Evolutionary conservation across 345 rosid genomes (phyloP).

Genomic region (Salix udensis): DNA sequence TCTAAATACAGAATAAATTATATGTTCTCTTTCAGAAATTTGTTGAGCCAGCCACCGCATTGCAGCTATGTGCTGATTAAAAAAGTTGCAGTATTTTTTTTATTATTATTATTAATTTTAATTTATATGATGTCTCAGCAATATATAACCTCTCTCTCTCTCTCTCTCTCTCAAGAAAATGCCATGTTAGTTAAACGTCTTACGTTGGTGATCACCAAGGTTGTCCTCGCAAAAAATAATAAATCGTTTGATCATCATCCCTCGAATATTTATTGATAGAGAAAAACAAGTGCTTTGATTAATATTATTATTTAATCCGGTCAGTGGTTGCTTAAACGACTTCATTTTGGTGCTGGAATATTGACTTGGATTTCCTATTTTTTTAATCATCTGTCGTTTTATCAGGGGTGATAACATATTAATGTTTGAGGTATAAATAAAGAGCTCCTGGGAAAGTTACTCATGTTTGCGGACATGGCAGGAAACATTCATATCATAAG

Average conservation of each 20-base stretch:
- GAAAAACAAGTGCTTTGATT: not conserved
- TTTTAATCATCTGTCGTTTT: not conserved
- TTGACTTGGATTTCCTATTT: not conserved
- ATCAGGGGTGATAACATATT: no score
- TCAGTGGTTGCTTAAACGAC: not conserved
- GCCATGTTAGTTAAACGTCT: not conserved
- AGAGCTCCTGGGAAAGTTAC: no score
- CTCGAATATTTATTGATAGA: not conserved
- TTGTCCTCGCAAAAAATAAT: not conserved
- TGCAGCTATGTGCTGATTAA: not conserved
- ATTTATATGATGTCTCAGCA: not conserved
- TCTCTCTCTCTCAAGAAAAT: not conserved
- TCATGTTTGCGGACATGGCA: no score
- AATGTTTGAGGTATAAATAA: no score
- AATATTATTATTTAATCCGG: not conserved
- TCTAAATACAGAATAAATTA: not conserved
- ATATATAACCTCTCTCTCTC: not conserved
- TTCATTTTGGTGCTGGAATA: not conserved
- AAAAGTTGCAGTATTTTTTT: not conserved
- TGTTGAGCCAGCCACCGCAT: not conserved
- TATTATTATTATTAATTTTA: not conserved
- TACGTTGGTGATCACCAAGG: not conserved
- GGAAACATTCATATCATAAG: no score
- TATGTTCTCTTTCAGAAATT: not conserved
- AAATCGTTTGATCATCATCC: not conserved